Evolutionary conservation across 164 flowering plant genomes (phyloP), one percentile per base, ranked within the genome.

Genomic region (Houttuynia cordata): DNA sequence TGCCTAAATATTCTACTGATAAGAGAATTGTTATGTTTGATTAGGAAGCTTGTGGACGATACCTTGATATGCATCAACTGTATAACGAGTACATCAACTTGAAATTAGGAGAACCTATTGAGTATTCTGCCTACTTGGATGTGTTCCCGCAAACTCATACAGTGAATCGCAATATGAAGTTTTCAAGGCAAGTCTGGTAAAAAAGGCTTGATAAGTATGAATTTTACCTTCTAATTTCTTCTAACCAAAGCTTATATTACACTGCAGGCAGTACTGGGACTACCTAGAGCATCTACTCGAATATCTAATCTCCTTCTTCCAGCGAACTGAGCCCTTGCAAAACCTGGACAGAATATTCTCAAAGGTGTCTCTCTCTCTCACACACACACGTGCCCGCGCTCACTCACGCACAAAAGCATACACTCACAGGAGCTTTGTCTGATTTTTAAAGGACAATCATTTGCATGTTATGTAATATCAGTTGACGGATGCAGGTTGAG

Each of bases 261-360:
- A 45, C 24, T 77, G 69, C 86, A 94, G 99, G 77, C 81, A 82
- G 60, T 94, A 91, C 73, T 74, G 66, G 65, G 94, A 87, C 57
- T 94, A 91, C 59, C 55, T 91, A 68, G 82, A 78, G 75, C 85
- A 81, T 63, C 73, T 94, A 10, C 72, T 91, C 62, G 97, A 83
- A 68, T 87, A 91, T 81, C 75, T 94, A 9, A 67, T 79, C 23
- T 81, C 80, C 64, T 85, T 84, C 72, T 85, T 94, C 64, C 83
- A 88, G 73, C 79, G 96, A 57, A 91, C 87, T 24, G 99, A 94
- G 73, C 99, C 99, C 58, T 73, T 94, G 81, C 87, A 91, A 70
- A 97, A 94, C 70, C 81, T 94, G 62, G 90, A 86, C 64, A 83
- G 91, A 69, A 83, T 87, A 54, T 88, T 94, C 62, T 78, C 81